These are phyloP conservation scores for Conticribra guillardii DNA, from an alignment of 108 stramenopile genomes.

Conservation along the genomic window DNA sequence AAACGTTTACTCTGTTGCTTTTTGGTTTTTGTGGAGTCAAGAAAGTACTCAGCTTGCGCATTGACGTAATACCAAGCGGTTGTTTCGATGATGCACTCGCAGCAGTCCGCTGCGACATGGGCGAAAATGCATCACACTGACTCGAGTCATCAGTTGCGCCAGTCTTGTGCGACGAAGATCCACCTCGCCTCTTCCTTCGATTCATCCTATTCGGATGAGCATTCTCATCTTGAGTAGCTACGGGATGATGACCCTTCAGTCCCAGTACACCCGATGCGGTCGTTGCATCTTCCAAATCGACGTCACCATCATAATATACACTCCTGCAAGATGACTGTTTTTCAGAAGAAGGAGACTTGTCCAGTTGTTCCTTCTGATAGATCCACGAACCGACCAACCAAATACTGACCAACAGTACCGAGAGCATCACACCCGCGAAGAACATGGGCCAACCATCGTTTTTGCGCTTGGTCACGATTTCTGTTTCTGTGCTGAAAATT, in stretches of 20 bases:
- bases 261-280: constrained; percentile 30
- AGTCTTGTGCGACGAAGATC: constrained; percentile 10
- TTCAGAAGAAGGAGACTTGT: not conserved
- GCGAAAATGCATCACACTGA: not conserved
- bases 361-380: constrained; percentile 18
- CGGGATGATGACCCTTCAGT: constrained; percentile 35
- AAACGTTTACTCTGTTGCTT: constrained; percentile 13
- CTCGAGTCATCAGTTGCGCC: not conserved
- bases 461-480: constrained; percentile 17
- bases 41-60: constrained; percentile 27
- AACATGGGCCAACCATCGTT: constrained; percentile 33
- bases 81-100: constrained; percentile 21
- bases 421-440: constrained; percentile 21
- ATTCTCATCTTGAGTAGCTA: constrained; percentile 24
- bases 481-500: constrained; percentile 17
- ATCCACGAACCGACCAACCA: constrained; percentile 11
- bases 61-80: constrained; percentile 26
- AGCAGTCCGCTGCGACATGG: constrained; percentile 8
- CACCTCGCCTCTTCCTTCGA: constrained; percentile 3
- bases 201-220: constrained; percentile 19
- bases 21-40: constrained; percentile 32
- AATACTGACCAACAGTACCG: constrained; percentile 7
- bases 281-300: constrained; percentile 23
- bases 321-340: constrained; percentile 16
- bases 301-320: constrained; percentile 22